Base-by-base conservation (phyloP, 192 early-diverging fungal genomes). In the Mortierella alpina region DNA sequence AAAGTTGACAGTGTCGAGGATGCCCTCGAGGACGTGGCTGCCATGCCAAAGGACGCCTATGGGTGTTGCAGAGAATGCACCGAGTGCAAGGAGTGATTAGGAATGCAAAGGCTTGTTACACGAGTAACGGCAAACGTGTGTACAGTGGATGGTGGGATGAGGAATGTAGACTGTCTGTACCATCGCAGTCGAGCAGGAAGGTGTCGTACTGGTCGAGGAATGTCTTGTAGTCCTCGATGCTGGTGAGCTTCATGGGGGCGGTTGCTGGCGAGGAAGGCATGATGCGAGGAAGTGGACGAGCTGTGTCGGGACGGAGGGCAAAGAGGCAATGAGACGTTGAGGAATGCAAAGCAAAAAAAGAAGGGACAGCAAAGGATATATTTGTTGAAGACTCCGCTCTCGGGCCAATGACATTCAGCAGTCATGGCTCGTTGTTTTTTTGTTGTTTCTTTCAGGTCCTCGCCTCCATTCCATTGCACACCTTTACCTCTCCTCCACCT, bases 101-200 rank as follows among this genome's bases (percentile, higher is more conserved):
- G 6, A 7, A 18, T 50, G 7, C 54, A 12, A 53, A 18, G 7
- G 22, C 55, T 18, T 44, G n/a, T 12, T 48, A 3, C 2, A 39
- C 14, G 18, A 15, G 15, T 9, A n/a, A 40, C 49, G 39, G 31
- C 4, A 20, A 22, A 56, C 42, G n/a, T 54, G 7, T 53, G 17
- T 15, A 13, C 39, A 66, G 49, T 42, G 9, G 1, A 63, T 44
- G 5, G 45, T 55, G 31, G 39, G 14, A 48, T 48, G 12, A 59
- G 42, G 6, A 46, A 56, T 10, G 15, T 55, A 53, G 8, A 31
- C 41, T 22, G 39, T 17, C 23, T 61, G 59, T 79, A 92, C 97
- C 98, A 86, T 99, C 98, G 85, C 96, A 98, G 86, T 99, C 98
- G 53, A 99, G 92, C 59, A 99, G 83, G 69, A 97, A 98, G 15